A percentile compares a stretch with the other conserved stretches of the same genome.
These are phyloP conservation scores for Citrus glauca DNA, from an alignment of 345 rosid species.

Conservation along the genomic window DNA sequence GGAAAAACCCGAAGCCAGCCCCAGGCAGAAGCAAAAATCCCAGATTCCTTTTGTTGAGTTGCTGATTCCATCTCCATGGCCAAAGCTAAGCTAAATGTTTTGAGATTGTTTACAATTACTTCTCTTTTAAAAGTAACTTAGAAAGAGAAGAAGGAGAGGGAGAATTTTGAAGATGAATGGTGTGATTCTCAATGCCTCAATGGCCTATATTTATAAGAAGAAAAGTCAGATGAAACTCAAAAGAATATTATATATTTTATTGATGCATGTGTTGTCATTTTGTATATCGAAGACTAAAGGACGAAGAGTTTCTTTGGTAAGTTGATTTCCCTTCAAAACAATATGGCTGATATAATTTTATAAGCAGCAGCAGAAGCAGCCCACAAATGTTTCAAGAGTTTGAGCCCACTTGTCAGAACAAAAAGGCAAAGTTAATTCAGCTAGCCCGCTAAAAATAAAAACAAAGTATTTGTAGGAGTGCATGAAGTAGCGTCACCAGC, in stretches of 20 bases:
- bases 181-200: neutral
- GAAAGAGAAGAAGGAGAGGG: neutral
- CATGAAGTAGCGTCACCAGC: neutral
- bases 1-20: conserved; percentile 27
- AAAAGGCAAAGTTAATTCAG: neutral
- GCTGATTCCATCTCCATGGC: conserved; percentile 39
- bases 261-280: conserved; percentile 11
- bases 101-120: neutral
- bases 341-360: conserved; percentile 30
- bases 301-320: conserved; percentile 30
- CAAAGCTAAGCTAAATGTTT: neutral
- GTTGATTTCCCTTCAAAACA: neutral
- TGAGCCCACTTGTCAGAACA: conserved; percentile 24
- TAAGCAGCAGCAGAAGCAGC: conserved; percentile 1
- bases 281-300: conserved; percentile 14
- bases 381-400: neutral
- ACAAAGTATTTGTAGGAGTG: too few species aligned
- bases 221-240: conserved; percentile 7
- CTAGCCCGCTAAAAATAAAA: conserved; percentile 21
- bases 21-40: conserved; percentile 22
- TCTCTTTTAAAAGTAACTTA: neutral
- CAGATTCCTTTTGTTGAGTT: conserved; percentile 26
- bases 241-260: conserved; percentile 2
- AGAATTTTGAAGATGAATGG: neutral
- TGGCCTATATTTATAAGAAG: conserved; percentile 46